Evolutionary conservation across 306 rosid species (phyloP).

Genomic region (Glycine soja): DNA sequence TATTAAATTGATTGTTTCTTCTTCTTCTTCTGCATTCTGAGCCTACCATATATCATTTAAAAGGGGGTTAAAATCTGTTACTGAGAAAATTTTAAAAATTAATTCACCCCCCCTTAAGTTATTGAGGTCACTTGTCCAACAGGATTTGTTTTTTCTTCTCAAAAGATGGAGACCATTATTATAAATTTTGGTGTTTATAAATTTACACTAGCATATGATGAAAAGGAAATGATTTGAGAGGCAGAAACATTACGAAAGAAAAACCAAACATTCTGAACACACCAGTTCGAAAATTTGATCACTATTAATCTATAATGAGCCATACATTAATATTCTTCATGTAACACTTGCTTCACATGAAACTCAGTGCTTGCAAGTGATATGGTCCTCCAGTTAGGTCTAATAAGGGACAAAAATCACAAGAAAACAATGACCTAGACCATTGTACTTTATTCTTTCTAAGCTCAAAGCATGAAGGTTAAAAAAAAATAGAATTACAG

Average conservation of each 20-base stretch:
- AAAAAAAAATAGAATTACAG: conserved; percentile 41
- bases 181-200: background rate
- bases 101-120: too few relatives aligned
- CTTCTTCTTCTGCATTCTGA: too few relatives aligned
- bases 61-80: too few relatives aligned
- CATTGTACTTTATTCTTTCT: conserved; percentile 50
- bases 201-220: background rate
- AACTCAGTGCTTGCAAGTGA: conserved; percentile 35
- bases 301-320: conserved; percentile 17
- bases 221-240: conserved; percentile 13
- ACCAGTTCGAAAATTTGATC: conserved; percentile 10
- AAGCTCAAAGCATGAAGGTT: conserved; percentile 40
- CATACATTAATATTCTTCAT: conserved; percentile 31
- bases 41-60: too few relatives aligned
- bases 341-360: conserved; percentile 25
- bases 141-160: background rate
- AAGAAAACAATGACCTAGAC: conserved; percentile 41
- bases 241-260: background rate
- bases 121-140: too few relatives aligned
- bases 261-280: conserved; percentile 7
- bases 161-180: background rate
- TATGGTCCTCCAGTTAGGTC: conserved; percentile 20
- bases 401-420: conserved; percentile 40
- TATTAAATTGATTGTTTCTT: too few relatives aligned
- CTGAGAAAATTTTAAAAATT: too few relatives aligned